Percentiles rank a stretch among this genome's conserved stretches.
These are phyloP conservation scores for Rhipidocladum racemiflorum DNA, from an alignment of 176 grass and related monocot species.

Conservation along the genomic window DNA sequence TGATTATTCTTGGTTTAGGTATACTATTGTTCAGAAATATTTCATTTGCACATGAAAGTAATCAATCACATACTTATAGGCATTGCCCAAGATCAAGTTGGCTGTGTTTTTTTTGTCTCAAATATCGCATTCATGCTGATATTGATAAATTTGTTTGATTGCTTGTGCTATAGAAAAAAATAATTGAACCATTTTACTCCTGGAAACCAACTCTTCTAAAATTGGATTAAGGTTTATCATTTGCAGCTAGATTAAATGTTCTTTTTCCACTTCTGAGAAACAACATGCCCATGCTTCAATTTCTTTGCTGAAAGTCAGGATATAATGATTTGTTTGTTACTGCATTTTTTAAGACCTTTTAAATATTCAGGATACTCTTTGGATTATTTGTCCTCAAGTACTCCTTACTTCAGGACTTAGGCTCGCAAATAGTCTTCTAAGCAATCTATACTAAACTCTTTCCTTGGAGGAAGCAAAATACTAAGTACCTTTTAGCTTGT, in stretches of 20 bases:
- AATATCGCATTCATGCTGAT: not conserved
- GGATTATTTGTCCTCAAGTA: not conserved
- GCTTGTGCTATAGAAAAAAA: not conserved
- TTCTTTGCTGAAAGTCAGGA: not conserved
- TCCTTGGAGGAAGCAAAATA: not conserved
- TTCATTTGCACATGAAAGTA: conserved; percentile 4
- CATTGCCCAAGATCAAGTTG: not conserved
- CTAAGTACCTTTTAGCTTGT: not conserved
- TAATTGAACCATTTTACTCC: not conserved
- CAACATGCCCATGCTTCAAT: not conserved
- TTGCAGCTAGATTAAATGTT: not conserved
- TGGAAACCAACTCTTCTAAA: not conserved
- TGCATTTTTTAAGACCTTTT: not conserved
- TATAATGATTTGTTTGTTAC: not conserved
- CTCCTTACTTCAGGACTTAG: not conserved
- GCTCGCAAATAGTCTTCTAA: not conserved
- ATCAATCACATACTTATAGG: not conserved
- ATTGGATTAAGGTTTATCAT: not conserved
- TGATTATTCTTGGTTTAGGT: conserved; percentile 95
- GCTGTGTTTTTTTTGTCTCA: not conserved
- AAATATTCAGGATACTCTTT: not conserved
- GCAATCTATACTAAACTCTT: not conserved
- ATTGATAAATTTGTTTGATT: not conserved
- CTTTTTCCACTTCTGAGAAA: not conserved
- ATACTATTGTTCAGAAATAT: conserved; percentile 17